A percentile compares a stretch with the other conserved stretches of the same genome.
These are phyloP conservation scores for Metschnikowia aberdeeniae DNA, from an alignment of 805 yeast genomes.

Conservation along the genomic window DNA sequence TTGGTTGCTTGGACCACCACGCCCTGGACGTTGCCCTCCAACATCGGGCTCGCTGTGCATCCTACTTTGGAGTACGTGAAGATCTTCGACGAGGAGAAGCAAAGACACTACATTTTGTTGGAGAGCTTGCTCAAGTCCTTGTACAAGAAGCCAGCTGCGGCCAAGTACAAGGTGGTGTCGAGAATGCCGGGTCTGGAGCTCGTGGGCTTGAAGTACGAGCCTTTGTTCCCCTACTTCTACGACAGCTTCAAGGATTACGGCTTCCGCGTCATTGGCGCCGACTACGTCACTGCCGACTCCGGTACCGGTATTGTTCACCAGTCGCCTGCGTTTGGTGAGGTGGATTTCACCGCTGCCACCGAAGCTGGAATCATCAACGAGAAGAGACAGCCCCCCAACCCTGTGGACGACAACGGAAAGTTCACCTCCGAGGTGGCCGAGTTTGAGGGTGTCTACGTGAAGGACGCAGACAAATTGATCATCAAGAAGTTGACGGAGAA, in stretches of 20 bases:
- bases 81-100: conserved; percentile 84
- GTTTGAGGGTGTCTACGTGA: conserved; percentile 81
- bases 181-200: conserved; percentile 75
- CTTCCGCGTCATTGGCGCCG: conserved; percentile 76
- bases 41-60: conserved; percentile 86
- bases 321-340: conserved; percentile 99
- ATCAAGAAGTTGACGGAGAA: conserved; percentile 76
- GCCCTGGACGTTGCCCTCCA: conserved; percentile 98
- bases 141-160: conserved; percentile 92
- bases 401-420: conserved; percentile 89
- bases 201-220: conserved; percentile 75
- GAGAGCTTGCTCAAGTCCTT: conserved; percentile 78
- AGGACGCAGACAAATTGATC: conserved; percentile 91
- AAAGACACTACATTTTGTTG: conserved; percentile 74
- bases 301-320: conserved; percentile 99
- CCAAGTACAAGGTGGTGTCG: conserved; percentile 79
- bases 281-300: conserved; percentile 84
- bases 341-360: conserved; percentile 83
- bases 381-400: conserved; percentile 77
- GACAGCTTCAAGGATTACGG: conserved; percentile 73
- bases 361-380: conserved; percentile 71
- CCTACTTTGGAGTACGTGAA: conserved; percentile 89
- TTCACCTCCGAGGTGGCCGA: conserved; percentile 74
- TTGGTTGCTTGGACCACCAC: conserved; percentile 99
- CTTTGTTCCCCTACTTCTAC: conserved; percentile 77